Base-by-base conservation (phyloP, 495 filamentous ascomycete genomes). In the Thozetella sp. region DNA sequence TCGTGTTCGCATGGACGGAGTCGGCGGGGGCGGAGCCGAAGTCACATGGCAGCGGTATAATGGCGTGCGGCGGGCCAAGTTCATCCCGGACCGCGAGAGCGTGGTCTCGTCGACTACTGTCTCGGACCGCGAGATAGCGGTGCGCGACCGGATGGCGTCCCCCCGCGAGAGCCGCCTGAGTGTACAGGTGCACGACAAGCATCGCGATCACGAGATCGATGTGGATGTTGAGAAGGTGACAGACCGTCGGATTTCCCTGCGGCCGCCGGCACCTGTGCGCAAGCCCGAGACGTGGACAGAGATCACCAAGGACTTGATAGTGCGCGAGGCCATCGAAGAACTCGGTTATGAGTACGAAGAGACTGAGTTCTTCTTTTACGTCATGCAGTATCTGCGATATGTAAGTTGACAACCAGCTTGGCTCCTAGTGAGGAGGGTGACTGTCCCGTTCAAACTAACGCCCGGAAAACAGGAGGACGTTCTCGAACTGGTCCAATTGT, bases 221-320 rank as follows among this genome's bases (percentile, higher is more conserved):
- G 55, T 72, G 25, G 80, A 84, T 53, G 61, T 75, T 27, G 75
- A 83, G 53, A 79, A 76, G 59, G 67, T 76, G 15, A 68, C 69
- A 25, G 82, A 83, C 62, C 72, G 78, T 19, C 67, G 76, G 22
- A 70, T 80, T 50, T 62, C 68, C 23, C 68, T 76, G 58, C 73
- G 68, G 12, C 46, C 66, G 9, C 40, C 63, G 12, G 66, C 75
- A 2, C 62, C 75, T 0, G 75, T 76, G 11, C 77, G 80, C 26
- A 80, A 83, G 54, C 87, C 86, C 51, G 85, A 90, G 58, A 89
- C 96, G 72, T 98, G 96, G 96, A 99, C 95, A 0, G 95, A 98
- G 70, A 93, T 99, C 64, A 96, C 93, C 9, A 97, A 96, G 76
- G 93, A 97, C 63, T 72, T 99, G 51, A 92, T 99, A 13, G 82